Evolutionary conservation across 805 yeast species (phyloP).

Genomic region (Saccharomyces kudriavzevii): DNA sequence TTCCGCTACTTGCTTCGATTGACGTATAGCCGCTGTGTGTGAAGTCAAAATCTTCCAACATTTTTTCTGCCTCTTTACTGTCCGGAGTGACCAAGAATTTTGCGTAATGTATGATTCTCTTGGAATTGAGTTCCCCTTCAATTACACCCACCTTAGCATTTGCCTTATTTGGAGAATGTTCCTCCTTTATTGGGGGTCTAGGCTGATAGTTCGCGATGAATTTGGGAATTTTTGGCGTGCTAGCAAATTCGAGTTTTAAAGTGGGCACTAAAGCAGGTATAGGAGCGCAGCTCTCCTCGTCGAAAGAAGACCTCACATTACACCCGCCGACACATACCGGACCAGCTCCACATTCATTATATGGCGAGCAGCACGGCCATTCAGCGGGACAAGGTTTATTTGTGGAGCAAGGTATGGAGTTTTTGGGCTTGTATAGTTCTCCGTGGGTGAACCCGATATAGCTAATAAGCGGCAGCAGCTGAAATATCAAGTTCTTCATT

Average conservation of each 20-base stretch:
- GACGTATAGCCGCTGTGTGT: slow-evolving; percentile 49
- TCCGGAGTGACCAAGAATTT: slow-evolving; percentile 22
- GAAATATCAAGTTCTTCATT: background rate
- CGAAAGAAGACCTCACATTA: slow-evolving; percentile 65
- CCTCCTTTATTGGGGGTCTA: background rate
- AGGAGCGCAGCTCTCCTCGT: slow-evolving; percentile 68
- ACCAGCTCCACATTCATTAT: slow-evolving; percentile 77
- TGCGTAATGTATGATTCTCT: slow-evolving; percentile 24
- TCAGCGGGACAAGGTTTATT: slow-evolving; percentile 54
- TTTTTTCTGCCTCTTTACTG: slow-evolving; percentile 49
- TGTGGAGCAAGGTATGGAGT: slow-evolving; percentile 18
- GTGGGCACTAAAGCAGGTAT: slow-evolving; percentile 55
- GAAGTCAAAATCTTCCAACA: slow-evolving; percentile 54
- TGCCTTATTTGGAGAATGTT: background rate
- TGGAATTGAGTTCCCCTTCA: slow-evolving; percentile 8
- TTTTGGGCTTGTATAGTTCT: slow-evolving; percentile 21
- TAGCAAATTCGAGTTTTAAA: slow-evolving; percentile 5
- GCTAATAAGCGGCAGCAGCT: background rate
- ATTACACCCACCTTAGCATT: background rate
- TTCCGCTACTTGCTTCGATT: slow-evolving; percentile 38
- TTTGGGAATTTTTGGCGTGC: background rate
- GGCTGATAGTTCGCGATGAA: background rate
- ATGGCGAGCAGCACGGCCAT: slow-evolving; percentile 81
- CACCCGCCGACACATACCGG: slow-evolving; percentile 77
- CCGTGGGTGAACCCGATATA: slow-evolving; percentile 1